Evolutionary conservation across 2,329 filamentous ascomycete species (phyloP).

Genomic region (Phaeoacremonium minimum): DNA sequence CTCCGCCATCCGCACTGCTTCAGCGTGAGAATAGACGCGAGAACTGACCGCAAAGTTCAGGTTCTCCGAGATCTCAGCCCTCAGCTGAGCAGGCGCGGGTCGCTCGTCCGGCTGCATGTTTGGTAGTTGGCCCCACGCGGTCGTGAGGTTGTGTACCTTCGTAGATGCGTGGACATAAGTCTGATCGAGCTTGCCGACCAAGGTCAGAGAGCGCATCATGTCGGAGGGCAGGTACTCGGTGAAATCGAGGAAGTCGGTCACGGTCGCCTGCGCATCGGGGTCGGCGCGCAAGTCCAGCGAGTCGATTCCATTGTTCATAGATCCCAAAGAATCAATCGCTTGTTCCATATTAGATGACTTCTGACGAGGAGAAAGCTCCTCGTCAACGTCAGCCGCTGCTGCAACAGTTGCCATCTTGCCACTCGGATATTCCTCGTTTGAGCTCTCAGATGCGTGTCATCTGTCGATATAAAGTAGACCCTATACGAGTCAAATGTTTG

Average conservation of each 20-base stretch:
- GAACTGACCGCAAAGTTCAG: conserved; percentile 50
- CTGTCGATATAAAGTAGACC: background rate
- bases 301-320: conserved; percentile 30
- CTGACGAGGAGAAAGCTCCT: conserved; percentile 29
- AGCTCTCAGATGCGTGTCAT: background rate
- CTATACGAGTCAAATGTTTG: background rate
- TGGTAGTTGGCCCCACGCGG: conserved; percentile 52
- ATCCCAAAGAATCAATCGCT: conserved; percentile 21
- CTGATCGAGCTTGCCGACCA: conserved; percentile 61
- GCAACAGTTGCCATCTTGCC: too few species aligned
- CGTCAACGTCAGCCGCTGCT: conserved; percentile 20
- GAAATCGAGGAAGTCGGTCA: conserved; percentile 66
- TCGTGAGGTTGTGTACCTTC: conserved; percentile 52
- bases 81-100: conserved; percentile 44
- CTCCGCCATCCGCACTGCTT: conserved; percentile 59
- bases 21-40: conserved; percentile 55
- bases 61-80: conserved; percentile 56
- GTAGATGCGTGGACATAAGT: conserved; percentile 52
- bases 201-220: conserved; percentile 59
- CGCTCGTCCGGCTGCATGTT: conserved; percentile 40
- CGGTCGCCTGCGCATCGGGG: conserved; percentile 65
- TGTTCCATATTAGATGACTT: conserved; percentile 24
- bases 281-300: conserved; percentile 51
- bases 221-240: conserved; percentile 67
- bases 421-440: conserved; percentile 16